These are phyloP conservation scores for Protomyces lactucae-debilis DNA, from an alignment of 1,139 yeast genomes.

Conservation along the genomic window DNA sequence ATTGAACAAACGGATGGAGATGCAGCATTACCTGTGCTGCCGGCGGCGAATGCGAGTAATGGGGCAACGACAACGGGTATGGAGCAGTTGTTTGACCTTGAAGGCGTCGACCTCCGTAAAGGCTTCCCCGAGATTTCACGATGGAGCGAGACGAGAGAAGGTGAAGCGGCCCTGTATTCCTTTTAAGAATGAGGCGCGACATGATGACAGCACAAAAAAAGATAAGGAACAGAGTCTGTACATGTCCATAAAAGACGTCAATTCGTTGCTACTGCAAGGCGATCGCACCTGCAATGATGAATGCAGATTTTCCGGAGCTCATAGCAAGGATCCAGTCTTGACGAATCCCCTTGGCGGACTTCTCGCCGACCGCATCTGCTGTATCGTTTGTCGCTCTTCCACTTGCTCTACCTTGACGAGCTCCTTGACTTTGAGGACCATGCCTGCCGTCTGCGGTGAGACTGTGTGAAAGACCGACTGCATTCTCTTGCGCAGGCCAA, in stretches of 20 bases:
- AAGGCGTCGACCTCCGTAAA: constrained; percentile 27
- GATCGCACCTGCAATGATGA: not conserved
- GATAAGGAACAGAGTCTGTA: not conserved
- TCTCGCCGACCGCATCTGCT: constrained; percentile 54
- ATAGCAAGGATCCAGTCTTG: not conserved
- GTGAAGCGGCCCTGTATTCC: not conserved
- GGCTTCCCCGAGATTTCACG: constrained; percentile 27
- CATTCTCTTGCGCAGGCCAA: constrained; percentile 74
- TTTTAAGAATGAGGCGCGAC: not conserved
- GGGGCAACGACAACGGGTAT: constrained; percentile 6
- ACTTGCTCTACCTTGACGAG: constrained; percentile 79
- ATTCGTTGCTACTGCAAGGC: not conserved
- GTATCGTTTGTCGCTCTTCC: constrained; percentile 48
- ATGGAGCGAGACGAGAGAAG: constrained; percentile 25
- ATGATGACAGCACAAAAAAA: not conserved
- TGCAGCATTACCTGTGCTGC: not conserved
- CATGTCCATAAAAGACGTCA: not conserved
- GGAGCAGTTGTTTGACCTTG: constrained; percentile 25
- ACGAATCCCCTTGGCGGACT: constrained; percentile 60
- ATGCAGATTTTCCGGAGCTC: not conserved
- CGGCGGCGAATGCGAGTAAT: not conserved
- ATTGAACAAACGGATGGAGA: not conserved
- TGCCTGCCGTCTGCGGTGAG: constrained; percentile 77
- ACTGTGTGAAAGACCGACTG: constrained; percentile 69
- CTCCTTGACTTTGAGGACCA: constrained; percentile 77